These are phyloP conservation scores for Teratosphaeria nubilosa DNA, from an alignment of 2,329 filamentous ascomycete genomes.

Conservation along the genomic window DNA sequence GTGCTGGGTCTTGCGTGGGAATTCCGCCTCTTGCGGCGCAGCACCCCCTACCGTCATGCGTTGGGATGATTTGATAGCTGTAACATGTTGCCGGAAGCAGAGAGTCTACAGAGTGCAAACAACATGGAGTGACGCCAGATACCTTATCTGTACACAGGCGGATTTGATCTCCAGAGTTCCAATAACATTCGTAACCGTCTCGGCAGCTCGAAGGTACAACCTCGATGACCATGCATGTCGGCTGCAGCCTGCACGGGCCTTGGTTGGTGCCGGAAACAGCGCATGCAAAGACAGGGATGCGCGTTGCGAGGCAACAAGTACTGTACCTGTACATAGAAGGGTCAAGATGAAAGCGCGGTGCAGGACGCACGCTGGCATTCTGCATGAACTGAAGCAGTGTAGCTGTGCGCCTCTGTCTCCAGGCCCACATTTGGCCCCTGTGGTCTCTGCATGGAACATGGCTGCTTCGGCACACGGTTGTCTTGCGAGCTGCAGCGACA, in stretches of 20 bases:
- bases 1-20: neutral
- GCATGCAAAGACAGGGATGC: neutral
- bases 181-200: neutral
- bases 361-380: neutral
- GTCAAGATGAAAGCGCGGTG: neutral
- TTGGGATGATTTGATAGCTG: neutral
- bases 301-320: neutral
- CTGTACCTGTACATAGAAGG: neutral
- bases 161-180: neutral
- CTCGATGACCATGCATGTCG: neutral
- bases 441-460: neutral
- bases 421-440: neutral
- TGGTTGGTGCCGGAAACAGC: neutral
- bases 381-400: neutral
- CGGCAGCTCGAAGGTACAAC: neutral
- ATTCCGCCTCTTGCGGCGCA: neutral
- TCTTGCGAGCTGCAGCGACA: neutral
- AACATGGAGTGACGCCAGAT: too few relatives aligned
- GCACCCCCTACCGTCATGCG: neutral
- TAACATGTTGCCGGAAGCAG: neutral
- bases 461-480: neutral
- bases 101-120: neutral
- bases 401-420: neutral
- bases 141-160: too few relatives aligned
- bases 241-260: neutral